These are phyloP conservation scores for Aegilops umbellulata DNA, from an alignment of 176 grass and related monocot species.

Conservation along the genomic window DNA sequence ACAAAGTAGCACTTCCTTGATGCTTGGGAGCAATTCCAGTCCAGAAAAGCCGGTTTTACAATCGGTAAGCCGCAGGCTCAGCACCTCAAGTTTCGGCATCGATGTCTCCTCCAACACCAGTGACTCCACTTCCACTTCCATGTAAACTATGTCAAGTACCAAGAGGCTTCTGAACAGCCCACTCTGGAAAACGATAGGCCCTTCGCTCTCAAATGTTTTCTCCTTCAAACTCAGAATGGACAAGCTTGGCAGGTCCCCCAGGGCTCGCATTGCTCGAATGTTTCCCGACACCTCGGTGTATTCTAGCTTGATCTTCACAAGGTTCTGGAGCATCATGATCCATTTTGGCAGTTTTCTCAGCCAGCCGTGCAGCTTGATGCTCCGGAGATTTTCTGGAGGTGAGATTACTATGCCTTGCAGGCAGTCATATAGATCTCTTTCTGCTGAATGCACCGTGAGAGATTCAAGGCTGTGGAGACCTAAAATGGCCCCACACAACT, in stretches of 20 bases:
- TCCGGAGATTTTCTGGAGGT: neutral
- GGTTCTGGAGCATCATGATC: neutral
- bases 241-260: neutral
- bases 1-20: neutral
- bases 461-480: neutral
- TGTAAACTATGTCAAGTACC: neutral
- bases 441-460: neutral
- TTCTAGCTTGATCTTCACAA: neutral
- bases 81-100: neutral
- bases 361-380: neutral
- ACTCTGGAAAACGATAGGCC: neutral
- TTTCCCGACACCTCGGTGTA: neutral
- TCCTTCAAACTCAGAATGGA: neutral
- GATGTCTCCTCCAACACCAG: neutral
- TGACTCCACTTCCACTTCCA: neutral
- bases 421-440: neutral
- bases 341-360: neutral
- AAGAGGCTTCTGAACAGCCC: neutral
- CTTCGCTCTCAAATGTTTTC: neutral
- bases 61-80: neutral
- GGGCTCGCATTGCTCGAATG: neutral
- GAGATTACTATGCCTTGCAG: neutral
- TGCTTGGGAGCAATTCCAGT: neutral
- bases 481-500: neutral
- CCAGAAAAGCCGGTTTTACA: neutral